Evolutionary conservation across 2,329 filamentous ascomycete species (phyloP).

Genomic region (Cercospora citrullina): DNA sequence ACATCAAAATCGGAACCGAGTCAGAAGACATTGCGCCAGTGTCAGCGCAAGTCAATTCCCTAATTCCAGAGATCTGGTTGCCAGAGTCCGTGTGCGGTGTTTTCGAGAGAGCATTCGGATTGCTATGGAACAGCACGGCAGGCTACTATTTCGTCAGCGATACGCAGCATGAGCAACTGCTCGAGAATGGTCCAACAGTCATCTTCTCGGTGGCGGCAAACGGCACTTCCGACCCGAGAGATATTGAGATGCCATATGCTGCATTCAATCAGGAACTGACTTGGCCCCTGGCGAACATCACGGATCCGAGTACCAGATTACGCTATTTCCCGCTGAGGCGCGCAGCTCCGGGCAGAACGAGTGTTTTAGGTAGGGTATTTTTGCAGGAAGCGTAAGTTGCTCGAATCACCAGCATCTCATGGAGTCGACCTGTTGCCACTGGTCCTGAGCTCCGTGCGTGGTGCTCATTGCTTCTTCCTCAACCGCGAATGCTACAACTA

Average conservation of each 20-base stretch:
- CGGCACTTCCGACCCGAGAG: background rate
- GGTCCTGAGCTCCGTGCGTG: too few species aligned
- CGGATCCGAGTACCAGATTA: constrained; percentile 43
- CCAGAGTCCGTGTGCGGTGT: constrained; percentile 40
- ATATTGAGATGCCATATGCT: constrained; percentile 34
- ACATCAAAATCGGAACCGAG: constrained; percentile 29
- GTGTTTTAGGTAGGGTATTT: constrained; percentile 34
- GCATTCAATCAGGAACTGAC: constrained; percentile 33
- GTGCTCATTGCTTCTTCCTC: too few species aligned
- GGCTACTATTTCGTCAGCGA: constrained; percentile 45
- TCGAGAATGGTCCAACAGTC: constrained; percentile 32
- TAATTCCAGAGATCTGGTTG: constrained; percentile 45
- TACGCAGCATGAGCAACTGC: constrained; percentile 38
- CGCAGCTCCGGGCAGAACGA: constrained; percentile 20
- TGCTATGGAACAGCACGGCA: constrained; percentile 41
- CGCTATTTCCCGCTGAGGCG: constrained; percentile 33
- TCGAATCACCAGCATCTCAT: background rate
- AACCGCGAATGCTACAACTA: too few species aligned
- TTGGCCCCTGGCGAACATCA: constrained; percentile 15
- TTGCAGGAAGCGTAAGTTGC: constrained; percentile 36
- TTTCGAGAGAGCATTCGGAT: constrained; percentile 45
- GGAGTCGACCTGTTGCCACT: background rate
- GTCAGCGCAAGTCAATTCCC: constrained; percentile 45
- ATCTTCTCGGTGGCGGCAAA: constrained; percentile 36
- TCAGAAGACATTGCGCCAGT: too few species aligned